Percentiles rank a stretch among this genome's conserved stretches.
Evolutionary conservation across 331 rosid genomes (phyloP).

Genomic region (Prunus yedoensis): DNA sequence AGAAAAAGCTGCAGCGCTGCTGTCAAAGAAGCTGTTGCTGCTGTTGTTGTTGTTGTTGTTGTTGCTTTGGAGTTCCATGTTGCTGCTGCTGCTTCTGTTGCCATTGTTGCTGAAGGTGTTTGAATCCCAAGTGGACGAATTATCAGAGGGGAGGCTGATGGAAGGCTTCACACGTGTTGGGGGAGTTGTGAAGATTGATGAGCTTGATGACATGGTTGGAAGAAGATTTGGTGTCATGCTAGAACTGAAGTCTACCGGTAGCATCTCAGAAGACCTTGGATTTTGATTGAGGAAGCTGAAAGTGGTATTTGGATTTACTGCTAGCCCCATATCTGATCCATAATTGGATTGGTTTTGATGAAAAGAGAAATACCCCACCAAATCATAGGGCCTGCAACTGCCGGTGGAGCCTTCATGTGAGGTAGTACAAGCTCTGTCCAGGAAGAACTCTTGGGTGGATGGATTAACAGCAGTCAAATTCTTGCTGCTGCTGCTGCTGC

Average conservation of each 20-base stretch:
- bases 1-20: conserved; percentile 30
- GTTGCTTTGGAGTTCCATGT: conserved; percentile 27
- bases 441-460: conserved; percentile 57
- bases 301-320: conserved; percentile 35
- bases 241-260: no score
- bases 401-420: conserved; percentile 38
- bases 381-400: conserved; percentile 56
- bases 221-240: no score
- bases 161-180: conserved; percentile 56
- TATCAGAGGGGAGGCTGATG: conserved; percentile 45
- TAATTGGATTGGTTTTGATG: conserved; percentile 46
- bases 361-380: conserved; percentile 54
- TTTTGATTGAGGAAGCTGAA: conserved; percentile 47
- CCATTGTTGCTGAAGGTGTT: conserved; percentile 30
- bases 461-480: conserved; percentile 16
- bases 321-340: conserved; percentile 38
- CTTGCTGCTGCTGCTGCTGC: conserved; percentile 16
- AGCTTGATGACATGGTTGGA: conserved; percentile 27
- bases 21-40: conserved; percentile 36
- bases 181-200: conserved; percentile 29
- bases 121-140: conserved; percentile 33
- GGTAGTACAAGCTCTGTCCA: conserved; percentile 37
- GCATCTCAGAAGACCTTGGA: background rate
- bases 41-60: conserved; percentile 16
- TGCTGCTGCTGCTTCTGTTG: conserved; percentile 32